Evolutionary conservation across 495 filamentous ascomycete genomes (phyloP), one percentile per base, ranked within the genome.

Genomic region (Rusavskia elegans): DNA sequence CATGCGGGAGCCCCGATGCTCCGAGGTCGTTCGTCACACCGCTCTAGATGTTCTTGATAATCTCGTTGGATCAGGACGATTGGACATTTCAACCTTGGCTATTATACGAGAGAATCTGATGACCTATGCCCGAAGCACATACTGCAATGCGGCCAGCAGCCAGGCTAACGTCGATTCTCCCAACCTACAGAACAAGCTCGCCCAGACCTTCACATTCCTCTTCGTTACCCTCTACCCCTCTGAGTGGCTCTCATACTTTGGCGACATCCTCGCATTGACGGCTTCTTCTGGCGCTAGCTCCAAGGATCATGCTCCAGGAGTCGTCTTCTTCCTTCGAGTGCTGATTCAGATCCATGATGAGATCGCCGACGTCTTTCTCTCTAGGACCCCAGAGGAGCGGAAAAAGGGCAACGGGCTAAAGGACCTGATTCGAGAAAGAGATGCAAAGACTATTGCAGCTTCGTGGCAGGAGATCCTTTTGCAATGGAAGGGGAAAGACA

Each of bases 121-220:
- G 61, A 74, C 74, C 49, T 96, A 96, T 63, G 71, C 88, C 17
- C 75, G 76, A 49, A 76, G 78, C 53, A 77, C 75, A 36, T 99
- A 93, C 63, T 73, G 80, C 19, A 69, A 71, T 40, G 72, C 71
- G 41, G 68, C 69, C 20, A 66, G 68, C 20, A 63, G 74, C 53
- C 89, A 95, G 64, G 74, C 81, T 10, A 57, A 80, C 35, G 39
- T 49, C 37, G 59, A 62, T 46, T 49, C 59, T 5, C 23, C 55
- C 17, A 74, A 75, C 56, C 82, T 99, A 30, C 93, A 97, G 68
- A 99, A 97, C 67, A 99, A 99, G 66, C 82, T 97, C 54, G 85
- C 88, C 25, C 92, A 99, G 66, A 94, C 89, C 32, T 68, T 97
- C 40, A 99, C 92, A 11, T 85, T 83, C 58, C 81, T 99, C 21